phyloP scores from a whole-genome alignment of 2,329 filamentous ascomycete species.

The Periconia macrospinosa region DNA sequence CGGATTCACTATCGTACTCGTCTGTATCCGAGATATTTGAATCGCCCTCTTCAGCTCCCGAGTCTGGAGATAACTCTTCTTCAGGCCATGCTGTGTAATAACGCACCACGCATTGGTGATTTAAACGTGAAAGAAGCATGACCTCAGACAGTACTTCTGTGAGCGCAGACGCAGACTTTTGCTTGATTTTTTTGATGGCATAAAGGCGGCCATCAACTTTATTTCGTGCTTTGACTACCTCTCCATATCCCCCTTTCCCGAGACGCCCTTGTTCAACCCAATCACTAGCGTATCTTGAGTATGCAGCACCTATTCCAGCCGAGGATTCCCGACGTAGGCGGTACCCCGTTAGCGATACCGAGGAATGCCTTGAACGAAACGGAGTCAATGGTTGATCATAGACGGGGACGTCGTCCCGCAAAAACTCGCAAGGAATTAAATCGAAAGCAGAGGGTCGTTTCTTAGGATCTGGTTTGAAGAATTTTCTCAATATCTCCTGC shows the following conservation, averaged over 20 bases:
- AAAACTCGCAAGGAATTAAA: constrained; percentile 60
- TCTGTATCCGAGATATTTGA: constrained; percentile 31
- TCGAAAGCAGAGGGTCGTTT: constrained; percentile 84
- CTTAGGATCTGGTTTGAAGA: constrained; percentile 83
- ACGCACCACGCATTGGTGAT: constrained; percentile 83
- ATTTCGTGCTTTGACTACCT: constrained; percentile 93
- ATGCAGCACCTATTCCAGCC: constrained; percentile 36
- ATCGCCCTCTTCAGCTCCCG: constrained; percentile 36
- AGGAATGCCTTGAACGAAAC: constrained; percentile 40
- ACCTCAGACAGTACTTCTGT: constrained; percentile 85
- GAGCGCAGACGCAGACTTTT: constrained; percentile 72
- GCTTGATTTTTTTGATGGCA: constrained; percentile 94
- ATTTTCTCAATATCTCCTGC: constrained; percentile 76
- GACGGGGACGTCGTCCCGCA: constrained; percentile 53
- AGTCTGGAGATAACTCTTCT: constrained; percentile 56
- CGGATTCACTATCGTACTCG: constrained; percentile 27
- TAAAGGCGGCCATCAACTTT: constrained; percentile 93
- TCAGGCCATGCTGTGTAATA: constrained; percentile 98
- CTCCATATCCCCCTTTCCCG: constrained; percentile 92
- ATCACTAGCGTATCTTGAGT: constrained; percentile 82
- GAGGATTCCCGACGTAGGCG: constrained; percentile 41
- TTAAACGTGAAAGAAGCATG: constrained; percentile 85
- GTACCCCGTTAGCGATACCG: constrained; percentile 37
- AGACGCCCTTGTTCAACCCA: constrained; percentile 88
- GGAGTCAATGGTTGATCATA: constrained; percentile 38